Evolutionary conservation across 805 yeast genomes (phyloP).

Genomic region (Diddensiella transvaalensis): DNA sequence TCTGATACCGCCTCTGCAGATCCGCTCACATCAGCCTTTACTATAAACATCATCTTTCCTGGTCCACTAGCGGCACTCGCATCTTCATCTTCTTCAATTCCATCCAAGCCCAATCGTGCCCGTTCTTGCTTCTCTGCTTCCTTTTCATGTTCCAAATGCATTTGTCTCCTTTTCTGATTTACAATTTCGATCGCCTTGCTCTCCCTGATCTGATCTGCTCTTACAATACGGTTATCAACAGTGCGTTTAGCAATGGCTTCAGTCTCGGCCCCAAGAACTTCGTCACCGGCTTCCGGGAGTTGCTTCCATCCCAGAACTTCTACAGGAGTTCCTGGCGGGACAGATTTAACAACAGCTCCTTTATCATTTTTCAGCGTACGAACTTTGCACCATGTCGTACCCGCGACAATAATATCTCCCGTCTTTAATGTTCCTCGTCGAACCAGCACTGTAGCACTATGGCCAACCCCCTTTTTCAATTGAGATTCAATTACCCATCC

Average conservation of each 20-base stretch:
- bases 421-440: slow-evolving; percentile 70
- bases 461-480: slow-evolving; percentile 76
- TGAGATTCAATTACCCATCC: slow-evolving; percentile 91
- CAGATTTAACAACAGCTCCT: slow-evolving; percentile 59
- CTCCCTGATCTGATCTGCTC: slow-evolving; percentile 52
- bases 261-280: slow-evolving; percentile 66
- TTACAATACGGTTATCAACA: slow-evolving; percentile 55
- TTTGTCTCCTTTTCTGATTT: slow-evolving; percentile 60
- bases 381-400: slow-evolving; percentile 81
- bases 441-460: slow-evolving; percentile 78
- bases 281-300: slow-evolving; percentile 87
- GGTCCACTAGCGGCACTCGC: slow-evolving; percentile 27
- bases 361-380: slow-evolving; percentile 70
- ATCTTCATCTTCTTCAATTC: slow-evolving; percentile 40
- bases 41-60: slow-evolving; percentile 46
- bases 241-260: slow-evolving; percentile 78
- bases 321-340: slow-evolving; percentile 86
- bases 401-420: slow-evolving; percentile 79
- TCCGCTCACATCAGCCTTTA: slow-evolving; percentile 91
- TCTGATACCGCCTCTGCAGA: slow-evolving; percentile 91
- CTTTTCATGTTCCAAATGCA: slow-evolving; percentile 46
- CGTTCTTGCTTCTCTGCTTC: slow-evolving; percentile 55
- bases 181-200: slow-evolving; percentile 63
- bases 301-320: slow-evolving; percentile 94
- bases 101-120: slow-evolving; percentile 56